phyloP scores from a whole-genome alignment of 192 early-diverging fungal species.

The Linnemannia zychae region DNA sequence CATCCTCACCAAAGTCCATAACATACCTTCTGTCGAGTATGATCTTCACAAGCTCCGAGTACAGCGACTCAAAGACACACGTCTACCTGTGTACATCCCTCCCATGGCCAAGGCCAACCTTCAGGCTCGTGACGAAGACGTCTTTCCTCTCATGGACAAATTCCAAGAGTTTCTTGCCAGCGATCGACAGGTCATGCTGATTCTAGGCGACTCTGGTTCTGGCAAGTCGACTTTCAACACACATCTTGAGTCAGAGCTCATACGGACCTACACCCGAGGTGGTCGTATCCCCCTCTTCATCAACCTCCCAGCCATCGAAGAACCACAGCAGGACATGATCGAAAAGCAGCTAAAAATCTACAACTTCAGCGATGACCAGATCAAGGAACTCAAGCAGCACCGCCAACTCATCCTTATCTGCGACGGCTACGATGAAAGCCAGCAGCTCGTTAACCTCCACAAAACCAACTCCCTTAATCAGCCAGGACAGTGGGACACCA shows the following conservation, averaged over 20 bases:
- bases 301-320: neutral
- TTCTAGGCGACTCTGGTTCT: neutral
- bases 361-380: neutral
- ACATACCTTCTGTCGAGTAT: no score
- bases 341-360: neutral
- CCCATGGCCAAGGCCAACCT: neutral
- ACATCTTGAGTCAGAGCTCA: neutral
- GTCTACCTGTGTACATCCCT: slow-evolving; percentile 3
- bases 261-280: neutral
- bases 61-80: neutral
- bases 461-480: neutral
- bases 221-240: neutral
- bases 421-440: slow-evolving; percentile 8
- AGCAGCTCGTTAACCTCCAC: neutral
- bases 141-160: neutral
- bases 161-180: neutral
- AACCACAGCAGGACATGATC: neutral
- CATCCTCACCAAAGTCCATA: no score
- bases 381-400: neutral
- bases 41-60: no score
- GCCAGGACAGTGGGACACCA: neutral
- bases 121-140: neutral
- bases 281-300: neutral
- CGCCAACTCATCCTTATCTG: neutral
- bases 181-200: neutral